phyloP scores from a whole-genome alignment of 257 asterid species.

The Cinchona pubescens region DNA sequence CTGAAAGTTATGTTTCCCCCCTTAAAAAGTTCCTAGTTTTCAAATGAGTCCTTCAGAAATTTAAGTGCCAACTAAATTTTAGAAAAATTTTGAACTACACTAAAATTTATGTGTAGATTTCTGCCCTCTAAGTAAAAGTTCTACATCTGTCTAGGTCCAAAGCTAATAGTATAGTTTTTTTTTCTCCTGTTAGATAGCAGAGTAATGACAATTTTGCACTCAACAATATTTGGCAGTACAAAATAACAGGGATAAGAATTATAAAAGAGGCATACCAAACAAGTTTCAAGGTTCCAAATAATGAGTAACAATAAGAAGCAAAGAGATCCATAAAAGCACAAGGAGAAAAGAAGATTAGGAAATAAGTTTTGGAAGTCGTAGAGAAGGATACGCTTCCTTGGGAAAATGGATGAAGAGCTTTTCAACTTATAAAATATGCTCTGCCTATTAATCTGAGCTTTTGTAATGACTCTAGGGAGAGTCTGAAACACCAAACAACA shows the following conservation, averaged over 20 bases:
- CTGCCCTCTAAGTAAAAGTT: too few relatives aligned
- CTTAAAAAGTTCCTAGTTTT: too few relatives aligned
- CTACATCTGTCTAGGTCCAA: not conserved
- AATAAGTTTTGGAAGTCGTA: conserved; percentile 14
- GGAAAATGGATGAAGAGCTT: conserved; percentile 50
- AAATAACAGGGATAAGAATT: not conserved
- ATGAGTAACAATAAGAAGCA: not conserved
- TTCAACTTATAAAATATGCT: conserved; percentile 56
- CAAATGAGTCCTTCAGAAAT: too few relatives aligned
- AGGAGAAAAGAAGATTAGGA: conserved; percentile 13
- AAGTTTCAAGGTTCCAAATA: not conserved
- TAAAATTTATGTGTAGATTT: too few relatives aligned
- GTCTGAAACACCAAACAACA: conserved; percentile 55
- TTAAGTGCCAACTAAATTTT: too few relatives aligned
- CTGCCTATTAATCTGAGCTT: conserved; percentile 55
- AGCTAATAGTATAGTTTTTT: not conserved
- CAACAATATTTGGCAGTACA: not conserved
- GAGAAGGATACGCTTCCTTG: conserved; percentile 80
- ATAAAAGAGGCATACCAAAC: not conserved
- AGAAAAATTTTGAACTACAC: too few relatives aligned
- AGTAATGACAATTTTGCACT: not conserved
- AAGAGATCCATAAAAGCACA: not conserved
- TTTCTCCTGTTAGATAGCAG: not conserved
- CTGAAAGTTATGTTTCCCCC: too few relatives aligned
- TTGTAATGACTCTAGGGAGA: conserved; percentile 41